Evolutionary conservation across 1,284 basidiomycete genomes (phyloP).

Genomic region (Bjerkandera adusta): DNA sequence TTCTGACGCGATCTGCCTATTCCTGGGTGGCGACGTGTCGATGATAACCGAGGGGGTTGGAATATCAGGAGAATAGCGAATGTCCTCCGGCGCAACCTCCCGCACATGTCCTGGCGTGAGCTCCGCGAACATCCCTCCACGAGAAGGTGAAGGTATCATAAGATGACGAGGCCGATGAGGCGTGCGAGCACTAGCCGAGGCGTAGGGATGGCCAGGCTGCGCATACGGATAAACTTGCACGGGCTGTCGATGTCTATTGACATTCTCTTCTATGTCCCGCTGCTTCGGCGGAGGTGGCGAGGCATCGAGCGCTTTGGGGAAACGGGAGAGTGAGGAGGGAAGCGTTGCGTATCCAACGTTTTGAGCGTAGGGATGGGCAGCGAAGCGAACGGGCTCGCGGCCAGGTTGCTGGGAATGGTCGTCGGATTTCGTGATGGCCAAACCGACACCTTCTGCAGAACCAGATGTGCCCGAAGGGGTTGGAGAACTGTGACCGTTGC

Average conservation of each 20-base stretch:
- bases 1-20: too few relatives aligned
- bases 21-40: constrained; percentile 1
- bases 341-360: constrained; percentile 33
- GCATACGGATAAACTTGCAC: constrained; percentile 35
- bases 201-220: constrained; percentile 34
- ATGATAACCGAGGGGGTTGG: constrained; percentile 18
- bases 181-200: constrained; percentile 18
- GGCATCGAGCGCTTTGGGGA: constrained; percentile 22
- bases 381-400: constrained; percentile 37
- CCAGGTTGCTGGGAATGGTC: constrained; percentile 27
- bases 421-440: constrained; percentile 57
- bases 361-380: constrained; percentile 59
- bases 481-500: constrained; percentile 26
- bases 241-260: constrained; percentile 49
- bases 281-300: constrained; percentile 22
- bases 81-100: constrained; percentile 48
- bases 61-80: constrained; percentile 52
- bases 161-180: constrained; percentile 15
- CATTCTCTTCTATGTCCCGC: constrained; percentile 31
- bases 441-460: constrained; percentile 47
- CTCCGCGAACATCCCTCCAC: constrained; percentile 53
- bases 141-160: constrained; percentile 34
- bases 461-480: constrained; percentile 28
- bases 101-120: constrained; percentile 45
- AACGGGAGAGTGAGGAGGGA: constrained; percentile 13